These are phyloP conservation scores for Cyclostephanos invisitatus DNA, from an alignment of 108 stramenopile genomes.

Conservation along the genomic window DNA sequence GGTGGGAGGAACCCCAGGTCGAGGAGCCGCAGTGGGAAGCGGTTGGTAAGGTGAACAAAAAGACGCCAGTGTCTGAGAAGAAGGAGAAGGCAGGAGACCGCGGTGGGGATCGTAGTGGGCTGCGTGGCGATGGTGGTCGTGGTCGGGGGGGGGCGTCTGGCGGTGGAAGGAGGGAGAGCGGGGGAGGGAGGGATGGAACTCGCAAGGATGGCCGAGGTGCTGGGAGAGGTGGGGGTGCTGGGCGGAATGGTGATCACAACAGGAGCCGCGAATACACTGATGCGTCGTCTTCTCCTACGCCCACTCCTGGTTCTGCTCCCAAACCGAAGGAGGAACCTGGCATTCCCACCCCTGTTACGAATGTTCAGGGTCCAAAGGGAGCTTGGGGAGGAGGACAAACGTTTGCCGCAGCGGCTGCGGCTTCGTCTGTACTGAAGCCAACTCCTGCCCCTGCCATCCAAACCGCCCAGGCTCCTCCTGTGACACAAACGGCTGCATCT, in stretches of 20 bases:
- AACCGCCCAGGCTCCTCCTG: constrained; percentile 17
- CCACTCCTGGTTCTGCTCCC: constrained; percentile 29
- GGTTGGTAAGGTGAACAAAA: constrained; percentile 63
- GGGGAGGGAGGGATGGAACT: constrained; percentile 37
- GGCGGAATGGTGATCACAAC: constrained; percentile 33
- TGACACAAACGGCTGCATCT: constrained; percentile 14
- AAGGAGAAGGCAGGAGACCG: constrained; percentile 28
- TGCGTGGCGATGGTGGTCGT: neutral
- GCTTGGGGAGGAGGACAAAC: constrained; percentile 66
- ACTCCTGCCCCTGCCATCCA: constrained; percentile 20
- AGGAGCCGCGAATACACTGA: constrained; percentile 18
- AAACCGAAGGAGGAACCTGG: constrained; percentile 23
- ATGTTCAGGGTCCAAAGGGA: constrained; percentile 57
- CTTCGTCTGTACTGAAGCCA: constrained; percentile 16
- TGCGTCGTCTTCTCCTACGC: constrained; percentile 13
- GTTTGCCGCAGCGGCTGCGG: constrained; percentile 27
- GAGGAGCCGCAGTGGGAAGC: constrained; percentile 75
- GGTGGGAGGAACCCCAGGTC: constrained; percentile 79
- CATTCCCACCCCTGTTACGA: constrained; percentile 52
- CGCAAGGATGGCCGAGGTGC: constrained; percentile 44
- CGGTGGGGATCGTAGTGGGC: constrained; percentile 51
- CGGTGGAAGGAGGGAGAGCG: constrained; percentile 21
- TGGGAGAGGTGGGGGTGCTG: constrained; percentile 46
- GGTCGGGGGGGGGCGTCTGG: constrained; percentile 14
- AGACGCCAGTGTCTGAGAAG: constrained; percentile 41